Conservation (phyloP, 1,139 yeast species). For the Geotrichum bryndzae region DNA sequence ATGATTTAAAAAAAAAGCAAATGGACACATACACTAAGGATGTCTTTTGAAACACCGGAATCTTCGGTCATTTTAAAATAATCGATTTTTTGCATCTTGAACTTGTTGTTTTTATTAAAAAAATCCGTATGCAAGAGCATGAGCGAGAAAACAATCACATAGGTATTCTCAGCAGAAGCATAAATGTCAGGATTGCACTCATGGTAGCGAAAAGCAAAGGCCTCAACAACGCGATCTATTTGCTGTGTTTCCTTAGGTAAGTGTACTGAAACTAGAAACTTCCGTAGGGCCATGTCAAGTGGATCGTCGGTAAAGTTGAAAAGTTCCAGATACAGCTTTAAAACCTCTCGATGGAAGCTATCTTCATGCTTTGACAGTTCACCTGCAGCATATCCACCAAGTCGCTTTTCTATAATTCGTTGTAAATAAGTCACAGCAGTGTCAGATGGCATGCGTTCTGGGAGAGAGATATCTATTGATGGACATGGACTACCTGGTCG, state of each 20-base stretch:
- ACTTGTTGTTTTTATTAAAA: slow-evolving; percentile 57
- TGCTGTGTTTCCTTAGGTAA: slow-evolving; percentile 67
- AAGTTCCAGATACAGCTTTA: slow-evolving; percentile 37
- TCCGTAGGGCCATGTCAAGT: slow-evolving; percentile 57
- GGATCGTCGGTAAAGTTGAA: slow-evolving; percentile 51
- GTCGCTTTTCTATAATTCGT: slow-evolving; percentile 32
- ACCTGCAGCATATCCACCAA: slow-evolving; percentile 38
- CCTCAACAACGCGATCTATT: slow-evolving; percentile 55
- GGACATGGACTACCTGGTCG: slow-evolving; percentile 6
- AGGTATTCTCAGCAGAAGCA: slow-evolving; percentile 45
- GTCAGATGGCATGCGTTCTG: slow-evolving; percentile 34
- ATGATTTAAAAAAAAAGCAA: slow-evolving; percentile 20
- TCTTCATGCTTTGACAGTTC: slow-evolving; percentile 38
- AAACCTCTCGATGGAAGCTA: slow-evolving; percentile 36
- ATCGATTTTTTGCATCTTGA: slow-evolving; percentile 56
- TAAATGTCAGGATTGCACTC: slow-evolving; percentile 39
- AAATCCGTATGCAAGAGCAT: slow-evolving; percentile 65
- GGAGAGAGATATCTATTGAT: slow-evolving; percentile 21
- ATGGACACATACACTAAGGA: slow-evolving; percentile 33
- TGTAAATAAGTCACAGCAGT: slow-evolving; percentile 35
- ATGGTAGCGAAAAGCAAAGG: slow-evolving; percentile 47
- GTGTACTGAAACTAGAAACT: slow-evolving; percentile 48
- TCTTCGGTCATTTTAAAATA: slow-evolving; percentile 44
- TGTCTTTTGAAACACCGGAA: slow-evolving; percentile 39
- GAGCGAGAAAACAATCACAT: slow-evolving; percentile 53